Base-by-base conservation (phyloP, 2,329 filamentous ascomycete genomes). In the Clarireedia monteithiana region DNA sequence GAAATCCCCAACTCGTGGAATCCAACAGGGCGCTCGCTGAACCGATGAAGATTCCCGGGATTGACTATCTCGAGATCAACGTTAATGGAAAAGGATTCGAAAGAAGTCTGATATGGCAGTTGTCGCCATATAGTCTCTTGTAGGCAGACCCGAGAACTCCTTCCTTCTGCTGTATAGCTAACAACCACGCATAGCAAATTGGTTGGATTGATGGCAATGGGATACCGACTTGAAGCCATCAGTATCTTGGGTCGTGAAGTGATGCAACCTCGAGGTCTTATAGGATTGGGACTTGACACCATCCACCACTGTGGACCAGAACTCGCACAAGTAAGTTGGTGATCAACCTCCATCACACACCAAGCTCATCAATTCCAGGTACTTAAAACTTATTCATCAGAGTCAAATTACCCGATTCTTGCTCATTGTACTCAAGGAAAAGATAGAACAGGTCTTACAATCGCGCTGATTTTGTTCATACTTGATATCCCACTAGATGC, bases 371-470 rank as follows among this genome's bases (percentile, higher is more conserved):
- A 34, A 36, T 59, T 10, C 15, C 55, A 75, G 64, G 72, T 79
- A 27, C 78, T 84, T 39, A 70, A 73, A 6, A 69, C 80, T 6
- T 69, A 82, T 24, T 71, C 76, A 9, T 68, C 76, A 1, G 68
- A 74, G 2, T 63, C 69, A 0, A 76, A 75, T 15, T 82, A 84
- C 60, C 89, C 90, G 0, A 70, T 84, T 1, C 68, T 95, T 6
- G 73, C 94, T 2, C 89, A 95, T 70, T 96, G 91, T 70, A 94
- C 90, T 0, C 89, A 95, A 66, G 91, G 91, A 57, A 96, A 95
- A 68, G 91, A 95, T 67, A 81, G 91, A 2, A 91, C 83, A 1
- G 91, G 91, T 0, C 73, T 95, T 12, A 75, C 88, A 10, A 75
- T 89, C 5, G 74, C 86, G 42, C 73, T 95, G 4, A 70, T 86